phyloP scores from a whole-genome alignment of 2,329 filamentous ascomycete genomes.

The Colletotrichum tropicale region DNA sequence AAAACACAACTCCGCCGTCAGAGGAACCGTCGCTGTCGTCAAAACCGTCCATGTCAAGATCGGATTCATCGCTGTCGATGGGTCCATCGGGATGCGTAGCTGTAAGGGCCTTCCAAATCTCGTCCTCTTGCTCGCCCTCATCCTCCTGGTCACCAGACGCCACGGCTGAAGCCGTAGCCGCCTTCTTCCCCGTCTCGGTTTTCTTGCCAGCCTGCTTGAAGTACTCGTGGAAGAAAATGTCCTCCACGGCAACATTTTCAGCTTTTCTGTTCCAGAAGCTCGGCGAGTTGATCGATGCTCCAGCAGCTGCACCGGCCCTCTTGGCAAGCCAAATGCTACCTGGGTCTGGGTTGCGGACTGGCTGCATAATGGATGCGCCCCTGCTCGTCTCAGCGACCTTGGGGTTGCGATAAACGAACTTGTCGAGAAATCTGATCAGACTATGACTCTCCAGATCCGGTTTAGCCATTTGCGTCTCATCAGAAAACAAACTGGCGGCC shows the following conservation, averaged over 20 bases:
- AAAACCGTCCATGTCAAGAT: conserved; percentile 52
- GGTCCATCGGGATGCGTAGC: conserved; percentile 80
- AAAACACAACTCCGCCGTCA: conserved; percentile 12
- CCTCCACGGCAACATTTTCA: conserved; percentile 87
- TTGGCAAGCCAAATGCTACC: conserved; percentile 62
- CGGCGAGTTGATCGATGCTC: conserved; percentile 75
- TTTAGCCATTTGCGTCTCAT: conserved; percentile 78
- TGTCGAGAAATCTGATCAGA: conserved; percentile 93
- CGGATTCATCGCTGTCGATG: conserved; percentile 64
- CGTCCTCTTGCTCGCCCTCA: conserved; percentile 70
- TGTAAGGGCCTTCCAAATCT: conserved; percentile 92
- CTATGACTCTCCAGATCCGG: conserved; percentile 90
- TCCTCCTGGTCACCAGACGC: conserved; percentile 55
- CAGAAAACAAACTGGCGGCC: conserved; percentile 72
- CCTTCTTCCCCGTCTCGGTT: conserved; percentile 58
- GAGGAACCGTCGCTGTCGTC: conserved; percentile 42
- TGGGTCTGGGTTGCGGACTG: conserved; percentile 65
- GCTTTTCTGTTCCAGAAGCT: conserved; percentile 90
- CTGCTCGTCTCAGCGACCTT: conserved; percentile 72
- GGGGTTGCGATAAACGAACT: conserved; percentile 96
- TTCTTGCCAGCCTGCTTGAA: conserved; percentile 77
- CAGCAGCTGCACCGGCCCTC: conserved; percentile 43
- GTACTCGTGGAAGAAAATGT: conserved; percentile 98
- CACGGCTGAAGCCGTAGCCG: conserved; percentile 48
- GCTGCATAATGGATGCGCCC: conserved; percentile 96